Evolutionary conservation across 352 stramenopile species (phyloP), one percentile per base, ranked within the genome.

Genomic region (Globisporangium canariense): DNA sequence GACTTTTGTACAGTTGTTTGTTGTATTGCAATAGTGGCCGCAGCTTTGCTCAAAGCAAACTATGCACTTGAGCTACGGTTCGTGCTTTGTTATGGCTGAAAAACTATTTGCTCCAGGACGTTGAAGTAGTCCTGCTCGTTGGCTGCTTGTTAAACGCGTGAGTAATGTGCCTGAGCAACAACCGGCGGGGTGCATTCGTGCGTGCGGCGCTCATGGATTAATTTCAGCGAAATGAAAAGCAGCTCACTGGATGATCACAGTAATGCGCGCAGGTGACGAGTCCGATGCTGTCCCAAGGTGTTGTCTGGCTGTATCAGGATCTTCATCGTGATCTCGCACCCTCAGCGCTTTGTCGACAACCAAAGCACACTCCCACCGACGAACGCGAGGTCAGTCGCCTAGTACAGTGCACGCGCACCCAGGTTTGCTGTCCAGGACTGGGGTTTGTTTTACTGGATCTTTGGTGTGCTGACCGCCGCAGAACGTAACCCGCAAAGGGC

Each of bases 121-220:
- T 28, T 28, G 25, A 28, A 28, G 25, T 28, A 28, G 41, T 22
- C 40, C 14, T 5, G 40, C 40, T n/a, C 32, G 18, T n/a, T 46
- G 40, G 1, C 11, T 46, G 11, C 20, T 18, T 28, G 45, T 51
- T 20, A 3, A n/a, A 20, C 14, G 36, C 36, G 45, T 30, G n/a
- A 51, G 45, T 51, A 51, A 51, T n/a, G 9, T 30, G 45, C 45
- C 45, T 51, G 45, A 51, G 45, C 45, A 51, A 51, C 45, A 51
- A 25, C 45, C 45, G 41, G 41, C 41, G 4, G 3, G 4, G 16
- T 20, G 41, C 6, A 8, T 47, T 20, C 36, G 10, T 41, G 34
- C 34, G 34, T 38, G 36, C 36, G 36, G 36, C 36, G 36, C 36
- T 41, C 36, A 10, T 13, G 36, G 11, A 41, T 41, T 20, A 22